These are phyloP conservation scores for Fragaria iinumae DNA, from an alignment of 306 rosid genomes.

Conservation along the genomic window DNA sequence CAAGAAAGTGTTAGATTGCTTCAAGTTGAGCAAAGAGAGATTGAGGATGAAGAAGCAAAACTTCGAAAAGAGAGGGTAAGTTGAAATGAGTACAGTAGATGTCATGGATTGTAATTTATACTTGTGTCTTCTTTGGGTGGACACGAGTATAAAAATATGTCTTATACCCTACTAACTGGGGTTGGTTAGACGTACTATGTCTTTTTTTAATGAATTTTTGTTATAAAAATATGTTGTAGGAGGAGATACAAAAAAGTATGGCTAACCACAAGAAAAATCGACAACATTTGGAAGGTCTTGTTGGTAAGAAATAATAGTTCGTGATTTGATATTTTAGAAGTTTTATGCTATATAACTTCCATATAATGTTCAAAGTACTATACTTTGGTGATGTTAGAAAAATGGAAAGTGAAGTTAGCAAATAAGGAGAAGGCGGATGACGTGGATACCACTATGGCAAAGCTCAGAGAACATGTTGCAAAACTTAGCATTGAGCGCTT, in stretches of 20 bases:
- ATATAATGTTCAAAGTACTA: conserved; percentile 11
- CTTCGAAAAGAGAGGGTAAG: conserved; percentile 70
- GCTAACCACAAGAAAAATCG: conserved; percentile 44
- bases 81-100: neutral
- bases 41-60: conserved; percentile 60
- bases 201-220: neutral
- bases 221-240: conserved; percentile 42
- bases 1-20: conserved; percentile 46
- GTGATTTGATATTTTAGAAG: conserved; percentile 22
- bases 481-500: conserved; percentile 53
- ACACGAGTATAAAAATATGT: too few relatives aligned
- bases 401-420: conserved; percentile 55
- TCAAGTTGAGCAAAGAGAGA: conserved; percentile 50
- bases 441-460: conserved; percentile 51
- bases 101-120: conserved; percentile 6
- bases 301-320: conserved; percentile 46
- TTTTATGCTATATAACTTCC: neutral
- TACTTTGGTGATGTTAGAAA: conserved; percentile 49
- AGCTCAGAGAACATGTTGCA: conserved; percentile 64
- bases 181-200: conserved; percentile 10
- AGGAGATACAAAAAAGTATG: conserved; percentile 7
- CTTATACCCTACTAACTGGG: neutral
- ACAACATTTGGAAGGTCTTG: conserved; percentile 36
- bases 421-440: conserved; percentile 53
- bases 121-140: neutral